Evolutionary conservation across 495 filamentous ascomycete species (phyloP), one percentile per base, ranked within the genome.

Genomic region (Eremomyces bilateralis): DNA sequence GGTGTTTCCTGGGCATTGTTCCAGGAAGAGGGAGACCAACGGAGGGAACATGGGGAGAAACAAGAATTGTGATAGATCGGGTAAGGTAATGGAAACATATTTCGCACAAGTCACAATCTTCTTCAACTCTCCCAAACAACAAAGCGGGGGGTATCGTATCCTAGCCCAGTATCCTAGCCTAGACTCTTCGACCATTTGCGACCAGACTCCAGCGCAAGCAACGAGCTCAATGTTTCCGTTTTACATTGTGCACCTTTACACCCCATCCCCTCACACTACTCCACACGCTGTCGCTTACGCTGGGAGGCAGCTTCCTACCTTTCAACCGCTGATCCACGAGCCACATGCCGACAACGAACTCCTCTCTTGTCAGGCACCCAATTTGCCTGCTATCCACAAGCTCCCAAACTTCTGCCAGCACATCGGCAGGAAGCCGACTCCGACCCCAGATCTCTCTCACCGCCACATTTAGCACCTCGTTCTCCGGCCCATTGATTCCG

Each of bases 321-420:
- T 78, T 78, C 24, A 95, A 56, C 42, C 73, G 60, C 57, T 92
- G 81, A 53, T 97, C 88, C 36, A 97, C 71, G 31, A 97, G 60
- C 88, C 88, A 97, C 64, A 84, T 71, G 10, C 88, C 88, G 27
- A 94, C 82, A 20, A 94, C 77, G 53, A 94, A 94, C 62, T 94
- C 82, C 25, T 80, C 71, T 48, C 68, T 69, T 16, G 58, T 62
- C 36, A 97, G 53, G 32, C 49, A 53, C 2, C 79, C 79, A 16
- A 60, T 57, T 10, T 61, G 50, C 10, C 60, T 52, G 2, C 63
- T 48, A 53, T 91, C 79, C 13, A 95, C 85, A 6, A 95, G 62
- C 33, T 78, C 67, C 76, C 80, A 95, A 20, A 92, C 67, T 50
- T 80, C 75, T 28, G 69, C 79, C 27, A 95, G 58, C 44, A 72